Evolutionary conservation across 768 basidiomycete genomes (phyloP).

Genomic region (Roridomyces roridus): DNA sequence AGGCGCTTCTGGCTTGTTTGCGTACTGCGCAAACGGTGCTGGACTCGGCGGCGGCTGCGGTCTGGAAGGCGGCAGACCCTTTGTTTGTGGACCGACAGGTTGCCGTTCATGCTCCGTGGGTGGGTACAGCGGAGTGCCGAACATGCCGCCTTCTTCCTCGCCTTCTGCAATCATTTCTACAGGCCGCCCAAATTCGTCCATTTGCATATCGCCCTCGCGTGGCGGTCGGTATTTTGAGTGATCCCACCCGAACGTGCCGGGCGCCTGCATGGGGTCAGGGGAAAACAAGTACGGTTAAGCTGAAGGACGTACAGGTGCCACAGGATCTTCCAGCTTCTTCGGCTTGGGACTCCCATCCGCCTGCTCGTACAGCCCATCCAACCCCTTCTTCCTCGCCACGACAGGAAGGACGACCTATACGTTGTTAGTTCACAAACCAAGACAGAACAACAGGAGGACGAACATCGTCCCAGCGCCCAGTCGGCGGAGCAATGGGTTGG

Average conservation of each 20-base stretch:
- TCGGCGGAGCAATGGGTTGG: conserved; percentile 61
- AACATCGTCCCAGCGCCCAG: conserved; percentile 88
- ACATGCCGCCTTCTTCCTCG: conserved; percentile 20
- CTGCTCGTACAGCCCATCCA: conserved; percentile 72
- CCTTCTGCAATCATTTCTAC: conserved; percentile 24
- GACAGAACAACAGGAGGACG: conserved; percentile 31
- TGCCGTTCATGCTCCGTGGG: conserved; percentile 30
- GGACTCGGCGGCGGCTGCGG: conserved; percentile 55
- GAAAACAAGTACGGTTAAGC: background rate
- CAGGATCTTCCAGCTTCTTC: conserved; percentile 43
- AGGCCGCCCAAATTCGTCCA: conserved; percentile 71
- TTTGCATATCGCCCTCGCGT: conserved; percentile 54
- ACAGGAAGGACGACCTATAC: conserved; percentile 81
- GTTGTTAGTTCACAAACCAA: conserved; percentile 9
- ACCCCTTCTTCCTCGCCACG: conserved; percentile 82
- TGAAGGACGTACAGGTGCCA: conserved; percentile 62
- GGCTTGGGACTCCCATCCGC: conserved; percentile 72
- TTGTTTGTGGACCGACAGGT: conserved; percentile 23
- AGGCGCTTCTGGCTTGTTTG: conserved; percentile 20
- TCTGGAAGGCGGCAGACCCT: conserved; percentile 32
- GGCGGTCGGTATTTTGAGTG: conserved; percentile 69
- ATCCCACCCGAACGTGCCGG: conserved; percentile 85
- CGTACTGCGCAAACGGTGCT: conserved; percentile 69
- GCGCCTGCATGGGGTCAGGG: conserved; percentile 55
- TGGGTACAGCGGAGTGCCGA: conserved; percentile 18